A percentile compares a stretch with the other conserved stretches of the same genome.
These are phyloP conservation scores for Mikania micrantha DNA, from an alignment of 129 eudicot species.

Conservation along the genomic window DNA sequence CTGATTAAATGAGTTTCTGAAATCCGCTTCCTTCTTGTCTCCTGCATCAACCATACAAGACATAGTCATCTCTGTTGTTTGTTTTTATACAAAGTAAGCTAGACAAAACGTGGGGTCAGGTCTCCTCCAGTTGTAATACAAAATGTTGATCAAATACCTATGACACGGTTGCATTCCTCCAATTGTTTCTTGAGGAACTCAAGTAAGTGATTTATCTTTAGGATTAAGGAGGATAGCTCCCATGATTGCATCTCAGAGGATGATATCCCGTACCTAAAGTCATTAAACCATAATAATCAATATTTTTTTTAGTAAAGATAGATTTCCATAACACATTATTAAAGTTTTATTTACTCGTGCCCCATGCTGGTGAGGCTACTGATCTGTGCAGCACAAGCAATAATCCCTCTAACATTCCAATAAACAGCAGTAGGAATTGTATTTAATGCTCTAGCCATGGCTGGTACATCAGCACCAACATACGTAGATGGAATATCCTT, in stretches of 20 bases:
- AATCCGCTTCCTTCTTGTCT: conserved; percentile 48
- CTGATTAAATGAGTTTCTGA: conserved; percentile 29
- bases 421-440: conserved; percentile 70
- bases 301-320: not conserved
- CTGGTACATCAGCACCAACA: conserved; percentile 47
- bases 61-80: not conserved
- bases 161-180: conserved; percentile 28
- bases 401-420: conserved; percentile 63
- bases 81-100: not conserved
- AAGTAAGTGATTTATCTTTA: conserved; percentile 58
- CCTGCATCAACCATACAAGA: conserved; percentile 37
- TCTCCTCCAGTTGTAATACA: too few species aligned
- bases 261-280: conserved; percentile 44
- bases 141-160: conserved; percentile 33
- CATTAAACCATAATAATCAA: conserved; percentile 11
- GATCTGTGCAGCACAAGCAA: conserved; percentile 62
- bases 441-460: conserved; percentile 42
- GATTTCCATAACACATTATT: not conserved
- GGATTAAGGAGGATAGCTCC: conserved; percentile 56
- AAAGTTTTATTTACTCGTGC: conserved; percentile 48
- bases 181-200: conserved; percentile 46
- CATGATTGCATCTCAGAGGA: conserved; percentile 53
- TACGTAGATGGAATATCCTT: conserved; percentile 52
- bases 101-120: not conserved
- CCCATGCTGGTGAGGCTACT: conserved; percentile 61